Evolutionary conservation across 2,329 filamentous ascomycete genomes (phyloP).

Genomic region (Penicillium olsonii): DNA sequence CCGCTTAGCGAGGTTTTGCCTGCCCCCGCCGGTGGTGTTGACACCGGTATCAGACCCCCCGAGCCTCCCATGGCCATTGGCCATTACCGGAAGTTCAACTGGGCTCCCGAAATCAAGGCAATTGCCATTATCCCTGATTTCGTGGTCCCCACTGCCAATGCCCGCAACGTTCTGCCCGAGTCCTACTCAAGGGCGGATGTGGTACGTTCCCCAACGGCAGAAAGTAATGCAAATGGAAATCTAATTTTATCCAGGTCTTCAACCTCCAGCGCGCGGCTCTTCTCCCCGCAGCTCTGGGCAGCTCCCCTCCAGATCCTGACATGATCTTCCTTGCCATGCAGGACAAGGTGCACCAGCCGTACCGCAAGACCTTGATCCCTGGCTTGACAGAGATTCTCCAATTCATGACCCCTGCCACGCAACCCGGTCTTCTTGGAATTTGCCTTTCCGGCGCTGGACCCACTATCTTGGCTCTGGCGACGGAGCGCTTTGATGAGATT

Average conservation of each 20-base stretch:
- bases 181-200: conserved; percentile 80
- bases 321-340: conserved; percentile 98
- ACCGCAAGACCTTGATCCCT: conserved; percentile 87
- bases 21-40: conserved; percentile 82
- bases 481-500: conserved; percentile 84
- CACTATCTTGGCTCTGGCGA: conserved; percentile 90
- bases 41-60: conserved; percentile 84
- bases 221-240: not conserved
- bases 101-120: conserved; percentile 93
- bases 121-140: conserved; percentile 96
- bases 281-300: conserved; percentile 83
- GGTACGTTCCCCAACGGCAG: conserved; percentile 53
- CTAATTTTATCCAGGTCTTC: conserved; percentile 56
- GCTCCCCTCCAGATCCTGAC: conserved; percentile 85
- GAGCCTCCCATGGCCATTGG: conserved; percentile 90
- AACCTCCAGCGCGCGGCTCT: conserved; percentile 94
- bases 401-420: conserved; percentile 83
- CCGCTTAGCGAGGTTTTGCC: conserved; percentile 92
- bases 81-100: conserved; percentile 93
- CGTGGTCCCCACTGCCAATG: conserved; percentile 90
- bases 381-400: conserved; percentile 87
- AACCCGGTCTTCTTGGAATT: conserved; percentile 87
- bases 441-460: conserved; percentile 94
- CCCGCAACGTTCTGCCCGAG: conserved; percentile 79
- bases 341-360: conserved; percentile 96